A percentile compares a stretch with the other conserved stretches of the same genome.
Evolutionary conservation across 768 basidiomycete species (phyloP).

Genomic region (Amanita fuliginea): DNA sequence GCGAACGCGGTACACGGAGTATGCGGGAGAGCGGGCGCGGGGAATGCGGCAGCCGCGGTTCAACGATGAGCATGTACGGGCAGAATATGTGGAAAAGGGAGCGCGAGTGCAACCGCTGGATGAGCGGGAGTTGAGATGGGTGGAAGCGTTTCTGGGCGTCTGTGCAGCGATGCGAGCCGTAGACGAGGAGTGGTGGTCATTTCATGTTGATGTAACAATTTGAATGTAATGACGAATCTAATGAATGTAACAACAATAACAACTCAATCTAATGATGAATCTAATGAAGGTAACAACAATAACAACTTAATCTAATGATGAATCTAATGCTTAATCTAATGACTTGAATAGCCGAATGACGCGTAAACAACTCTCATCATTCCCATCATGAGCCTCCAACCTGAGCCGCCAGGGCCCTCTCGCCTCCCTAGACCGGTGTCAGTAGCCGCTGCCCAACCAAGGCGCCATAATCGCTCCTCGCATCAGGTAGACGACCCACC

Average conservation of each 20-base stretch:
- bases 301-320: too few species aligned
- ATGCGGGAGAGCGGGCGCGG: not conserved
- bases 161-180: constrained; percentile 15
- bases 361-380: not conserved
- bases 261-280: too few species aligned
- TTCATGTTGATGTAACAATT: constrained; percentile 5
- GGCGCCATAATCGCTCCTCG: constrained; percentile 59
- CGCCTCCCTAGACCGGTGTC: constrained; percentile 50
- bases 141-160: constrained; percentile 15
- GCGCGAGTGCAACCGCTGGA: constrained; percentile 9
- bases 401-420: constrained; percentile 24
- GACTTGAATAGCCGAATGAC: too few species aligned
- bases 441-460: constrained; percentile 37
- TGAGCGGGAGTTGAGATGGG: constrained; percentile 15
- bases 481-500: constrained; percentile 40
- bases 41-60: not conserved
- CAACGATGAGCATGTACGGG: not conserved
- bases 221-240: too few species aligned
- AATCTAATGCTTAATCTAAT: too few species aligned
- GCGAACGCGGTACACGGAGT: constrained; percentile 11
- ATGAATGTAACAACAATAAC: too few species aligned
- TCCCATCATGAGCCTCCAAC: constrained; percentile 17
- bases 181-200: constrained; percentile 15
- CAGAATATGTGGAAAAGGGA: not conserved
- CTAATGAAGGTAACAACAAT: too few species aligned